These are phyloP conservation scores for Athelia sp. DNA, from an alignment of 1,284 basidiomycete genomes.

Conservation along the genomic window DNA sequence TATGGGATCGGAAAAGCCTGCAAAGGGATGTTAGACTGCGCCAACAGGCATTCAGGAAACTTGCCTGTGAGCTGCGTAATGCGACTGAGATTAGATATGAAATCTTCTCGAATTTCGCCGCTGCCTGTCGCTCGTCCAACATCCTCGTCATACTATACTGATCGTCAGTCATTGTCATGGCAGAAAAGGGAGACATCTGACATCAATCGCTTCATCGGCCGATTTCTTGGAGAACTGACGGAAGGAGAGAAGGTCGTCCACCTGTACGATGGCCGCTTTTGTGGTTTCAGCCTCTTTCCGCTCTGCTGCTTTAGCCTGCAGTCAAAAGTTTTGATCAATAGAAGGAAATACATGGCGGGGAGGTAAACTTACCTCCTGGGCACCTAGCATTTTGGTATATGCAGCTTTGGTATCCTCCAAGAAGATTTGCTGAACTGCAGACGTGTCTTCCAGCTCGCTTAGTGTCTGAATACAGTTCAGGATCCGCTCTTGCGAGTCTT, in stretches of 20 bases:
- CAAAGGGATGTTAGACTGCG: constrained; percentile 5
- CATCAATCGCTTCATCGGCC: constrained; percentile 76
- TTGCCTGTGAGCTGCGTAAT: constrained; percentile 92
- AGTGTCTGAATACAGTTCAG: constrained; percentile 96
- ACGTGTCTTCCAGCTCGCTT: constrained; percentile 65
- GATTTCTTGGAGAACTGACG: constrained; percentile 93
- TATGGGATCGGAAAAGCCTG: constrained; percentile 96
- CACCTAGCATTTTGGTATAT: constrained; percentile 90
- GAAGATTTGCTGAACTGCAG: constrained; percentile 80
- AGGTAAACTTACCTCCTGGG: constrained; percentile 69
- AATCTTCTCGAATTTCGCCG: constrained; percentile 85
- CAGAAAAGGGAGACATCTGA: constrained; percentile 33
- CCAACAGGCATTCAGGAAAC: constrained; percentile 10
- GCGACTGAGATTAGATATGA: constrained; percentile 92
- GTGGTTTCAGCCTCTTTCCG: constrained; percentile 81
- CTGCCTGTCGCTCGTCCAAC: constrained; percentile 88
- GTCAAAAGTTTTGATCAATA: constrained; percentile 11
- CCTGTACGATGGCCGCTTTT: constrained; percentile 77
- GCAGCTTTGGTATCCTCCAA: constrained; percentile 90
- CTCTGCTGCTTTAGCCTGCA: constrained; percentile 78
- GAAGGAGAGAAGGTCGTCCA: constrained; percentile 92
- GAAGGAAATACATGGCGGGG: not conserved
- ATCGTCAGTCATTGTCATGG: constrained; percentile 6
- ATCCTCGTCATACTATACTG: constrained; percentile 77
- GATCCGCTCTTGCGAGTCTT: constrained; percentile 96